These are phyloP conservation scores for Candida adriatica DNA, from an alignment of 805 yeast species.

Conservation along the genomic window DNA sequence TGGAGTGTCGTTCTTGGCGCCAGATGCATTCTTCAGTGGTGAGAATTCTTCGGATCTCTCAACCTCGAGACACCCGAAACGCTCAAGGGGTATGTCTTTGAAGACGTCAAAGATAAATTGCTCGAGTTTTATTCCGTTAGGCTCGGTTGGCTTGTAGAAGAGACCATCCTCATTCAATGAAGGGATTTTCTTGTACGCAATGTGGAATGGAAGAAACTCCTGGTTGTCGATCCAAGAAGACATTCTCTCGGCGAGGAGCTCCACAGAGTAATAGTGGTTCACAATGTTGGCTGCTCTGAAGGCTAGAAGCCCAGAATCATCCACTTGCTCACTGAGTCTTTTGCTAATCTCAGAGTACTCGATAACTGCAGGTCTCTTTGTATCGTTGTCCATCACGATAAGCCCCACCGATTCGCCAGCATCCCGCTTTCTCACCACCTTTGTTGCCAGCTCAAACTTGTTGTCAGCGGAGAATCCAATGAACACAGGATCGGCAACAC, in stretches of 20 bases:
- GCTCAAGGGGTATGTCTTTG: slow-evolving; percentile 59
- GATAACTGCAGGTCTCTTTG: slow-evolving; percentile 73
- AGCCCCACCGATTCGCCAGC: slow-evolving; percentile 88
- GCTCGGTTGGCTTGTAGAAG: slow-evolving; percentile 53
- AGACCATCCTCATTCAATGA: slow-evolving; percentile 40
- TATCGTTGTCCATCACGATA: slow-evolving; percentile 59
- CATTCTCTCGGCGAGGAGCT: slow-evolving; percentile 51
- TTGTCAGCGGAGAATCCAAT: slow-evolving; percentile 76
- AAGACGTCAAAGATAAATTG: slow-evolving; percentile 97
- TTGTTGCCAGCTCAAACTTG: slow-evolving; percentile 73
- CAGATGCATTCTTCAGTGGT: slow-evolving; percentile 88
- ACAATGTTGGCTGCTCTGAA: slow-evolving; percentile 96
- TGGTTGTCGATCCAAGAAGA: slow-evolving; percentile 66
- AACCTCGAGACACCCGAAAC: slow-evolving; percentile 91
- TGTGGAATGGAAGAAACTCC: slow-evolving; percentile 79
- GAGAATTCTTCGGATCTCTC: slow-evolving; percentile 81
- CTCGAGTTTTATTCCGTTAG: slow-evolving; percentile 92
- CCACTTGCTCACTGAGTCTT: slow-evolving; percentile 63
- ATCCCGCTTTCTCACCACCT: slow-evolving; percentile 88
- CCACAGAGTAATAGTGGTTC: slow-evolving; percentile 88
- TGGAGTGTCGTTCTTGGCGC: slow-evolving; percentile 78
- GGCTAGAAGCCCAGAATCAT: slow-evolving; percentile 51
- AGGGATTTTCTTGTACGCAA: slow-evolving; percentile 87
- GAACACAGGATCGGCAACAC: slow-evolving; percentile 83
- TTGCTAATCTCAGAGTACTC: slow-evolving; percentile 87